Base-by-base conservation (phyloP, 148 eudicot genomes). In the Rhododendron henanense region DNA sequence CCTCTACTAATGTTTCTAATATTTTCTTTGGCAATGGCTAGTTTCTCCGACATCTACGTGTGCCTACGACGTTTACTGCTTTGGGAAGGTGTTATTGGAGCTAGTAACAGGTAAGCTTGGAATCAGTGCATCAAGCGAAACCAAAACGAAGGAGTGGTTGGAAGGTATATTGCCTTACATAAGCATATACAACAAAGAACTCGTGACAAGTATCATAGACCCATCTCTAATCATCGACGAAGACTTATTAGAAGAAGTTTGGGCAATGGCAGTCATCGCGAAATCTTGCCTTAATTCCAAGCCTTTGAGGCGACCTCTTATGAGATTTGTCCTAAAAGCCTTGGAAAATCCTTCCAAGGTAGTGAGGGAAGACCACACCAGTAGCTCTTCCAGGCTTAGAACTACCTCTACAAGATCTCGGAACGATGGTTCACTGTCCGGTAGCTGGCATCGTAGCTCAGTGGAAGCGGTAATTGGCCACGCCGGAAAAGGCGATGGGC, bases 201-300 rank as follows among this genome's bases (percentile, higher is more conserved):
- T 92, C 16, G 93, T 97, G 33, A 94, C 93, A 18, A 94, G 93
- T 87, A 95, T 97, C 19, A 86, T 97, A 23, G 99, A 97, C 92
- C 98, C 98, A 1, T 91, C 98, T 39, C 87, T 97, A 78, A 89
- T 97, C 78, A 88, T 94, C n/a, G 98, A 97, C 2, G 99, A 97
- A 81, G 99, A 97, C 88, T 94, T 97, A 33, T 87, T 94, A 37
- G 98, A 97, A 87, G 99, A 97, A 89, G 99, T 97, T 5, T 97
- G 99, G 99, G 99, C 99, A 25, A 97, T 95, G 98, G 98, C 99
- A 3, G 90, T 97, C 23, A 95, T 97, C 10, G 99, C 99, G 47
- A 84, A 93, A 47, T 95, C 99, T 57, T 97, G 99, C 86, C 98
- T 97, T 14, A 95, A 93, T 86, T 96, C 98, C 18, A 95, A 91